phyloP scores from a whole-genome alignment of 371 early-diverging fungal genomes.

The Lichtheimia hyalospora region DNA sequence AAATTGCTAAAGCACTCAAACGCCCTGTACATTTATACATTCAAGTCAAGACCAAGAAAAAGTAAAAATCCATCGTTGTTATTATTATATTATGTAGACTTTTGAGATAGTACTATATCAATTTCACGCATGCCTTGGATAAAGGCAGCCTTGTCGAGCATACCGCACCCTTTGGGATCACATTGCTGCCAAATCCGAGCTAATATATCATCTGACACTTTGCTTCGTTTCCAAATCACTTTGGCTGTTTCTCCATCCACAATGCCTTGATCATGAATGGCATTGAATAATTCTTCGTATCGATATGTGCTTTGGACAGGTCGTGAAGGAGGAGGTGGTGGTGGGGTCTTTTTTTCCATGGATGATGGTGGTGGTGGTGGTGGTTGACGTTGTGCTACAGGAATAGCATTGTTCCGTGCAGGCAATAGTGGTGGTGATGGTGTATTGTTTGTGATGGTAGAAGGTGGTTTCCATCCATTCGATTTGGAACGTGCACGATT shows the following conservation, averaged over 20 bases:
- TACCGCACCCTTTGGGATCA: constrained; percentile 35
- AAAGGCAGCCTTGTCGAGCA: constrained; percentile 42
- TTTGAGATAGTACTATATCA: constrained; percentile 27
- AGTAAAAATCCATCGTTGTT: constrained; percentile 4
- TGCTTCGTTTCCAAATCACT: constrained; percentile 38
- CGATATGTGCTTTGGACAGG: constrained; percentile 17
- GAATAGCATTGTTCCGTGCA: not conserved
- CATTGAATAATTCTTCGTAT: constrained; percentile 38
- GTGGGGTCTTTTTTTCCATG: constrained; percentile 21
- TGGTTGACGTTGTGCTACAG: constrained; percentile 9
- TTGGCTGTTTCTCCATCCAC: constrained; percentile 37
- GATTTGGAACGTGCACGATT: constrained; percentile 10
- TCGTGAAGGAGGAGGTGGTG: constrained; percentile 42
- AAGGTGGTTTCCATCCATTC: constrained; percentile 1
- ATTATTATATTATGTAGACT: constrained; percentile 1
- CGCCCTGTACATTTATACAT: constrained; percentile 51
- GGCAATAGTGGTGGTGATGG: constrained; percentile 1
- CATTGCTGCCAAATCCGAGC: constrained; percentile 45
- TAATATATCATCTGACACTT: constrained; percentile 28
- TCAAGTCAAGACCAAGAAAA: constrained; percentile 50
- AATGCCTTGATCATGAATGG: constrained; percentile 37
- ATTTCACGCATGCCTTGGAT: constrained; percentile 48
- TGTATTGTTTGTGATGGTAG: not conserved
- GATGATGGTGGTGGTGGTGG: constrained; percentile 42
- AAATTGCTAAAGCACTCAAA: constrained; percentile 45